Evolutionary conservation across 192 early-diverging fungal genomes (phyloP), one percentile per base, ranked within the genome.

Genomic region (Coemansia sp.): DNA sequence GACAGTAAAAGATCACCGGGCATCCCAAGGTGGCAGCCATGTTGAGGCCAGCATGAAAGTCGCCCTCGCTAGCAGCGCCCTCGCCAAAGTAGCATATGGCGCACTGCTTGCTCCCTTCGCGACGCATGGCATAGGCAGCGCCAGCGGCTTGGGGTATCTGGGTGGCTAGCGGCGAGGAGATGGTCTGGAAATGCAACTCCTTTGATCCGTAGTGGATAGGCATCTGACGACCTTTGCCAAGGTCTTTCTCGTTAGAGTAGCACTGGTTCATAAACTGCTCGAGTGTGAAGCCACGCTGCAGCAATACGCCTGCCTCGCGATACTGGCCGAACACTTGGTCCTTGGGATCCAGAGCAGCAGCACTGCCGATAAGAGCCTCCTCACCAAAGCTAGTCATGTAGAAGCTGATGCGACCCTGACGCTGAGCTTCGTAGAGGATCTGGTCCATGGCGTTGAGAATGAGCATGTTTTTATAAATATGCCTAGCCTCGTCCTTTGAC

Each of bases 371-470:
- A 27, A 93, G 90, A 22, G 96, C 97, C 78, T 99, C 97, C 85
- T 99, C 97, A 49, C 97, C 97, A 86, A 96, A 96, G 81, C 91
- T 93, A 20, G 97, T 99, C 96, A 99, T 97, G 85, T 99, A 99
- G 65, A 99, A 99, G 63, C 92, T 94, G 65, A 99, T 97, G 62
- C 97, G 90, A 13, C 97, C 97, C 82, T 99, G 97, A 11, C 97
- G 89, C 82, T 99, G 97, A 22, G 97, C 96, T 73, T 99, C 97
- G 85, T 98, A 99, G 73, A 99, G 78, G 59, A 99, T 91, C 76
- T 92, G 67, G 78, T 99, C 97, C 95, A 99, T 95, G 44, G 87
- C 86, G 68, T 96, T 94, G 47, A 99, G 86, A 0, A 87, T 90
- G 55, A 97, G 66, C 94, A 99, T 99, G 66, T 92, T 89, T 78